Base-by-base conservation (phyloP, 371 early-diverging fungal genomes). In the Fennellomyces sp. region DNA sequence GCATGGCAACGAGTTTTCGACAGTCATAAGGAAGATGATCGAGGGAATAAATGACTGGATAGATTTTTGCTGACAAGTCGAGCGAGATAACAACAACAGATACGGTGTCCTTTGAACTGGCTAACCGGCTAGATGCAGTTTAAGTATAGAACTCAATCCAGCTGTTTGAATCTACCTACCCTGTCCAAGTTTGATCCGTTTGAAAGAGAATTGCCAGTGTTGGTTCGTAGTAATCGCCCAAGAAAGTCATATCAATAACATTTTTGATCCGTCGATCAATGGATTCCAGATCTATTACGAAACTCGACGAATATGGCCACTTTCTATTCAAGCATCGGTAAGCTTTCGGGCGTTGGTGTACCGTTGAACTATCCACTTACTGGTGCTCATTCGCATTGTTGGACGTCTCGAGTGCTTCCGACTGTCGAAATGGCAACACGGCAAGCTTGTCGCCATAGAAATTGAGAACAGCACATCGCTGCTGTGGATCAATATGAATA, bases 151-250 rank as follows among this genome's bases (percentile, higher is more conserved):
- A 15, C 10, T 11, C 11, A 4, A 39, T 6, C 17, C 10, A 39
- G 4, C 10, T 39, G n/a, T 10, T 39, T 39, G 10, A 11, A 39
- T 2, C 8, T 19, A n/a, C 71, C 72, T 88, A 92, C 93, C 96
- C 97, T 7, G 95, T 87, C 94, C 95, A 96, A 19, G 94, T 92
- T 45, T 86, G 74, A 48, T 80, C 65, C 13, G 89, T 77, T 66
- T 96, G 92, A 71, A 91, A 96, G 56, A 99, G 77, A 56, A 97
- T 89, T 4, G 97, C 97, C 19, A 99, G 79, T 1, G 97, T 97
- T 3, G 99, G 98, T 70, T 95, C 94, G 60, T 91, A 86, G 63
- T 93, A 97, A 52, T 91, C 96, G 48, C 90, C 73, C 49, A 99
- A 78, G 63, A 99, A 99, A 1, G 79, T 84, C 81, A 95, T 86